Evolutionary conservation across 2,329 filamentous ascomycete species (phyloP), one percentile per base, ranked within the genome.

Genomic region (Hirsutella rhossiliensis): DNA sequence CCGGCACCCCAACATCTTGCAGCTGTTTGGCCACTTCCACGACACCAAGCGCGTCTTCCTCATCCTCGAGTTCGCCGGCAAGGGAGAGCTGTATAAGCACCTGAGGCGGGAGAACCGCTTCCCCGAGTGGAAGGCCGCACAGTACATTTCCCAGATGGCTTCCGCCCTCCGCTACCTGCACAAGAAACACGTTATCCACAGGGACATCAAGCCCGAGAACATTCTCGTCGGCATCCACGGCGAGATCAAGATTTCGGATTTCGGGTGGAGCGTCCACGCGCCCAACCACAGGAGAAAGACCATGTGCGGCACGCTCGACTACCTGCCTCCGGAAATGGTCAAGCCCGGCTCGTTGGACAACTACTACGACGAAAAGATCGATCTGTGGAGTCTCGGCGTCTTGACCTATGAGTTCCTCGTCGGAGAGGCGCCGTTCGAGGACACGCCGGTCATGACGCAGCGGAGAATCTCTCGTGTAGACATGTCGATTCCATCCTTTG

Each of bases 211-310:
- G 55, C 58, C 60, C 3, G 58, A 60, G 47, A 62, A 63, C 34
- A 60, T 64, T 18, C 50, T 63, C 6, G 52, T 63, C 1, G 90
- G 90, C 13, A 88, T 97, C 47, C 90, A 97, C 60, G 92, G 89
- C 52, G 92, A 98, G 71, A 89, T 98, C 68, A 98, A 98, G 66
- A 89, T 98, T 58, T 94, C 87, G 5, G 92, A 98, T 64, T 98
- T 97, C 58, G 90, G 92, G 41, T 98, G 92, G 92, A 94, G 86
- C 61, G 92, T 97, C 4, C 92, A 98, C 64, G 92, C 92, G 5
- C 92, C 92, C 27, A 96, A 94, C 65, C 94, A 90, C 67, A 74
- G 92, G 54, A 76, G 92, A 49, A 84, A 89, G 58, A 98, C 92
- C 45, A 89, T 97, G 79, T 98, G 92, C 62, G 92, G 92, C 50